phyloP scores from a whole-genome alignment of 768 basidiomycete species.

The Suillus spraguei region DNA sequence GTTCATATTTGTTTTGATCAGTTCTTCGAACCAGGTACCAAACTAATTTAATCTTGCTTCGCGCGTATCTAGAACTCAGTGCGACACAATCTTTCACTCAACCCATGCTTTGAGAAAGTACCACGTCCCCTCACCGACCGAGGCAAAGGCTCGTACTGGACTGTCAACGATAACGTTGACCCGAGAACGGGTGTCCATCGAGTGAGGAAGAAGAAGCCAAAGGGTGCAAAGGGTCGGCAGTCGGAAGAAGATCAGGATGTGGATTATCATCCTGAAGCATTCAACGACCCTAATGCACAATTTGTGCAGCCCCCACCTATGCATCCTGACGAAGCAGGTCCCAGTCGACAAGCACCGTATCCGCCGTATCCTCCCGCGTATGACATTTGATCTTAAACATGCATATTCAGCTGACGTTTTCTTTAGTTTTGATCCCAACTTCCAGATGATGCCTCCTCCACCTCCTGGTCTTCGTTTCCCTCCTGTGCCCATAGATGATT shows the following conservation, averaged over 20 bases:
- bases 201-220: constrained; percentile 84
- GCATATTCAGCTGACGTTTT: constrained; percentile 14
- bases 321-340: constrained; percentile 60
- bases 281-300: constrained; percentile 57
- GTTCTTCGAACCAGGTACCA: constrained; percentile 31
- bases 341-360: constrained; percentile 60
- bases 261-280: constrained; percentile 62
- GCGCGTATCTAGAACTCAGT: constrained; percentile 71
- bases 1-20: constrained; percentile 57
- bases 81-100: constrained; percentile 87
- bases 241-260: constrained; percentile 62
- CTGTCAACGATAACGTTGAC: constrained; percentile 87
- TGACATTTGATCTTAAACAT: constrained; percentile 6
- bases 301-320: constrained; percentile 56
- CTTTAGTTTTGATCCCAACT: constrained; percentile 72
- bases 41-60: constrained; percentile 22
- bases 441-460: constrained; percentile 60
- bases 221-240: constrained; percentile 49
- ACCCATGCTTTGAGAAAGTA: constrained; percentile 91
- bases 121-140: constrained; percentile 90
- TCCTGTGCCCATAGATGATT: constrained; percentile 69
- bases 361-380: constrained; percentile 64
- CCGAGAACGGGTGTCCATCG: constrained; percentile 89
- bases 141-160: constrained; percentile 92
- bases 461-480: constrained; percentile 63